Base-by-base conservation (phyloP, 192 early-diverging fungal genomes). In the Pilobolus umbonatus region DNA sequence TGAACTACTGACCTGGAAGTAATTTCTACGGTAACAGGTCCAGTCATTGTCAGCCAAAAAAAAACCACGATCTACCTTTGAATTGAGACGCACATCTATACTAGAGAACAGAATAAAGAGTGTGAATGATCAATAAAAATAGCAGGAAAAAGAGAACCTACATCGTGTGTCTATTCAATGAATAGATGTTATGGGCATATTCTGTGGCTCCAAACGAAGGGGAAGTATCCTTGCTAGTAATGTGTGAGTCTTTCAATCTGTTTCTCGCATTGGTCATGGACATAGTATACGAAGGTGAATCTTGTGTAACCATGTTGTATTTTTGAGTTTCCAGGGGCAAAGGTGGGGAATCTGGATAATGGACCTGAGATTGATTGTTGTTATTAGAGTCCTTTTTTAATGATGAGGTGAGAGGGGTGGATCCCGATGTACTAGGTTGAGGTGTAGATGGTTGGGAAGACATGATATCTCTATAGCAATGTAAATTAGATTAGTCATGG, bases 21-120 rank as follows among this genome's bases (percentile, higher is more conserved):
- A 93, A 51, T 93, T 93, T 55, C 90, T 78, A 21, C 90, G 76
- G 65, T 93, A 93, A 66, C 90, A 92, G 7, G 90, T 89, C 90
- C 90, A 93, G 42, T 86, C 85, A 36, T 65, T 62, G 30, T 85
- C 83, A 0, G 89, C 80, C 28, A 91, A 59, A 55, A 92, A 90
- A 65, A 92, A 92, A 11, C 90, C 90, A 15, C 85, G 72, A 56
- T 92, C 90, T 6, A 94, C 76, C 28, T 85, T 86, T 9, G 87
- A 75, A 45, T 77, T 59, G 47, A 91, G 36, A 19, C 62, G 56
- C 14, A 78, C 63, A 25, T 76, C 76, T 62, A 81, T 80, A 11
- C 79, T 86, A 55, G 42, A 35, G 7, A 25, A 12, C 1, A 35
- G 21, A 24, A 8, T 34, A 21, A 24, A 54, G 12, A 54, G 5